Evolutionary conservation across 1,284 basidiomycete species (phyloP), one percentile per base, ranked within the genome.

Genomic region (Leccinum pseudoinsigne): DNA sequence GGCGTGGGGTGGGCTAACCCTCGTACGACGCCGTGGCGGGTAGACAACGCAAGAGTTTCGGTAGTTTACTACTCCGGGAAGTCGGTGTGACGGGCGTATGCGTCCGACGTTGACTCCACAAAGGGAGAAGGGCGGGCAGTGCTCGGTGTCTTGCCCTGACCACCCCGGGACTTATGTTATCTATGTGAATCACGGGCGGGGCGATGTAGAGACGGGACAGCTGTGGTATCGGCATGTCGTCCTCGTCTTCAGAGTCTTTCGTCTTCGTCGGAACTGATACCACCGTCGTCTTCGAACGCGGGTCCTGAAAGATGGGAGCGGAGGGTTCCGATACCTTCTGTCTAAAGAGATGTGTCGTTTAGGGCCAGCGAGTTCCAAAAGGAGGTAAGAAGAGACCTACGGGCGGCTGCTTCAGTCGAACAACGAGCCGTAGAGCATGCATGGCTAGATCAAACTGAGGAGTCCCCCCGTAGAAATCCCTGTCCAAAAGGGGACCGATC

Each of bases 271-370:
- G 86, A 86, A 57, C 83, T 86, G 53, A 91, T 81, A 2, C 92
- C 92, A 57, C 92, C 92, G 69, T 94, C 93, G 70, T 95, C 94
- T 70, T 88, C 83, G 66, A 85, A 86, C 26, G 80, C 82, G 2
- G 84, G 84, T 8, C 80, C 84, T 1, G 71, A 76, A n/a, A 84
- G 80, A 69, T 87, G 79, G 2, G 88, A 89, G 47, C 89, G 87
- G 61, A 94, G 80, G 0, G 94, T 97, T 58, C 94, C 95, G 42
- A 97, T 89, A 16, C 94, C 93, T 77, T 93, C 87, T 18, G 94
- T 93, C 93, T 95, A 72, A 18, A 62, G 34, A 53, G 50, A 55
- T 45, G 55, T 31, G 36, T 28, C 3, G n/a, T 38, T 62, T 12
- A 50, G 26, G 23, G 8, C 21, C 4, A 57, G 5, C 16, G 21